Percentiles rank a stretch among this genome's conserved stretches.
Evolutionary conservation across 805 yeast genomes (phyloP).

Genomic region (Blastobotrys peoriensis): DNA sequence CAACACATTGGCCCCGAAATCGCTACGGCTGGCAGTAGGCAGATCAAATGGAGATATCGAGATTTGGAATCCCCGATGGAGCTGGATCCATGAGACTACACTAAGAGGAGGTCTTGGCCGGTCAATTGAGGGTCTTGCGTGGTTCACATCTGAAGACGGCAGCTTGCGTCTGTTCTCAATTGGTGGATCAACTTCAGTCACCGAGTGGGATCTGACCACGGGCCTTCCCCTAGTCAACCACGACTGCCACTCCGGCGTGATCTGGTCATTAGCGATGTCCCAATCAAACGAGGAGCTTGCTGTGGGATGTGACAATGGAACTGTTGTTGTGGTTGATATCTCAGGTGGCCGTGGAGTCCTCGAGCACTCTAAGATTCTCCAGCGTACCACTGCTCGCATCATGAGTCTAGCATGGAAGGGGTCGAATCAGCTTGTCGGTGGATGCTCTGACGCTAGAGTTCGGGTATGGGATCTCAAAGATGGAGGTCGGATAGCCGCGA

Average conservation of each 20-base stretch:
- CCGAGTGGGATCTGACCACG: conserved; percentile 84
- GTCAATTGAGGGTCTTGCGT: conserved; percentile 82
- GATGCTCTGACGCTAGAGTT: conserved; percentile 91
- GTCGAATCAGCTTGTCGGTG: conserved; percentile 68
- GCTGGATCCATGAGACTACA: conserved; percentile 70
- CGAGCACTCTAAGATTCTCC: conserved; percentile 69
- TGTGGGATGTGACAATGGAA: conserved; percentile 94
- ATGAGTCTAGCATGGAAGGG: conserved; percentile 72
- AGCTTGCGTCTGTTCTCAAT: conserved; percentile 75
- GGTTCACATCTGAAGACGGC: conserved; percentile 51
- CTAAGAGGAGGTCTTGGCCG: conserved; percentile 77
- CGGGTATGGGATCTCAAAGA: conserved; percentile 64
- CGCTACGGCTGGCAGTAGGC: conserved; percentile 78
- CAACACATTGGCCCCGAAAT: conserved; percentile 34
- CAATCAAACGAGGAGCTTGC: conserved; percentile 59
- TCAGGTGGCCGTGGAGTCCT: conserved; percentile 79
- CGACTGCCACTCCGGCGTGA: conserved; percentile 88
- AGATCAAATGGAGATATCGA: conserved; percentile 93
- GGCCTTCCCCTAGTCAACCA: conserved; percentile 68
- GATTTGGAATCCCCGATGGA: conserved; percentile 69
- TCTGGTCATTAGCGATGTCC: conserved; percentile 80
- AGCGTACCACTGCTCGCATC: conserved; percentile 78
- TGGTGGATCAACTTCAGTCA: conserved; percentile 85
- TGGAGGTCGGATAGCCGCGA: conserved; percentile 63
- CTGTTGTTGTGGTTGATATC: conserved; percentile 77